These are phyloP conservation scores for Ophiostoma novo-ulmi DNA, from an alignment of 2,329 filamentous ascomycete genomes.

Conservation along the genomic window DNA sequence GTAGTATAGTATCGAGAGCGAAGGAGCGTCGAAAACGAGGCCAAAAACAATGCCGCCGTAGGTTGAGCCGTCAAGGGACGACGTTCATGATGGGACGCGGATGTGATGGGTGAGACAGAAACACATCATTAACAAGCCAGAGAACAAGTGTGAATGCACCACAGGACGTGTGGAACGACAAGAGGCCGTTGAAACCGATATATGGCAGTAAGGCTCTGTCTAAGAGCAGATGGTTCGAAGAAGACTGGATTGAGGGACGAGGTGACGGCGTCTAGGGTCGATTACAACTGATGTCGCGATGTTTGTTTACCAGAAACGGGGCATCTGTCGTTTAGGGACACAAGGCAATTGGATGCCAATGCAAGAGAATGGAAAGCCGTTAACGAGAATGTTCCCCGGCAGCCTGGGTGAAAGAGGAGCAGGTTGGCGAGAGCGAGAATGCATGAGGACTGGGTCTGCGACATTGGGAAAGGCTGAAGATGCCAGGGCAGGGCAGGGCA, in stretches of 20 bases:
- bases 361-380: background rate
- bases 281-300: background rate
- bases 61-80: constrained; percentile 6
- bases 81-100: constrained; percentile 16
- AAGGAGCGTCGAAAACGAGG: background rate
- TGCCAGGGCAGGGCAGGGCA: constrained; percentile 3
- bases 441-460: background rate
- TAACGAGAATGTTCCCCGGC: background rate
- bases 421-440: background rate
- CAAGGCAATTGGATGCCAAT: background rate
- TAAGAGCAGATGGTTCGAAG: background rate
- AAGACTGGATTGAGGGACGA: background rate
- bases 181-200: background rate
- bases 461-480: constrained; percentile 1
- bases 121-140: constrained; percentile 11
- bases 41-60: background rate
- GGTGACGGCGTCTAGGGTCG: background rate
- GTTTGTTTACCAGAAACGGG: constrained; percentile 1
- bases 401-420: background rate
- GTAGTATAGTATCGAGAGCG: background rate
- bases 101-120: background rate
- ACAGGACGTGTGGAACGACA: background rate
- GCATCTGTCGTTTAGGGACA: background rate
- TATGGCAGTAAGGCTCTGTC: background rate
- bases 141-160: background rate